Conservation (phyloP, 495 filamentous ascomycete species). For the Penicillium malachiteum region DNA sequence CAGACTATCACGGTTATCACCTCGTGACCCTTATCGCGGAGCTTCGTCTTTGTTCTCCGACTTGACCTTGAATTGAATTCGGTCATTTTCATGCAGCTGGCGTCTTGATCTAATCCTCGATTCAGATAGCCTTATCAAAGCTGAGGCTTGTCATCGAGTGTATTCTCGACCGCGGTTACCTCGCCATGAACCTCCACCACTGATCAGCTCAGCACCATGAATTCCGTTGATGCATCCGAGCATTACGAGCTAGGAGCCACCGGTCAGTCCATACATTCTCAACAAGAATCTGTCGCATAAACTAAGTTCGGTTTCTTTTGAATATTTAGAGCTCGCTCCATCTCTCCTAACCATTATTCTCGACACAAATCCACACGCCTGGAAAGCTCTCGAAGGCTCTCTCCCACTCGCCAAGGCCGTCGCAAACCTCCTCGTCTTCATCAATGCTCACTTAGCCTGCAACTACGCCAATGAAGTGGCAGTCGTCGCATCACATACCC, state of each 20-base stretch:
- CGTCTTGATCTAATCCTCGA: neutral
- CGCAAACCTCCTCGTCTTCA: slow-evolving; percentile 90
- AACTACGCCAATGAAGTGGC: slow-evolving; percentile 91
- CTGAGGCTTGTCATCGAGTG: slow-evolving; percentile 1
- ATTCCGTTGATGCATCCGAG: slow-evolving; percentile 84
- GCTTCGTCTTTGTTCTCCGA: slow-evolving; percentile 12
- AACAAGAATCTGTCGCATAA: neutral
- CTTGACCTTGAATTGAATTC: slow-evolving; percentile 1
- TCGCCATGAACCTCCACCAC: slow-evolving; percentile 15
- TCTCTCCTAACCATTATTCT: slow-evolving; percentile 89
- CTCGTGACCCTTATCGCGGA: slow-evolving; percentile 24
- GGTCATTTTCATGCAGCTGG: neutral
- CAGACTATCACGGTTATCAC: slow-evolving; percentile 6
- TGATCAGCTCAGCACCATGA: slow-evolving; percentile 55
- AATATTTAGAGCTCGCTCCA: slow-evolving; percentile 62
- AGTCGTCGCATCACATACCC: slow-evolving; percentile 83
- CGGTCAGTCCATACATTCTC: slow-evolving; percentile 3
- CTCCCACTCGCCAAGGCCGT: slow-evolving; percentile 84
- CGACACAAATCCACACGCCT: slow-evolving; percentile 95
- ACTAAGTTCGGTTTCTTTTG: neutral
- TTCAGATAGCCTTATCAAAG: neutral
- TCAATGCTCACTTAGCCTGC: slow-evolving; percentile 92
- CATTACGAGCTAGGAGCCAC: slow-evolving; percentile 63
- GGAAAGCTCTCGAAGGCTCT: slow-evolving; percentile 71
- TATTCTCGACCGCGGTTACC: slow-evolving; percentile 1